Conservation (phyloP, 2,329 filamentous ascomycete genomes). For the Achaetomium macrosporum region DNA sequence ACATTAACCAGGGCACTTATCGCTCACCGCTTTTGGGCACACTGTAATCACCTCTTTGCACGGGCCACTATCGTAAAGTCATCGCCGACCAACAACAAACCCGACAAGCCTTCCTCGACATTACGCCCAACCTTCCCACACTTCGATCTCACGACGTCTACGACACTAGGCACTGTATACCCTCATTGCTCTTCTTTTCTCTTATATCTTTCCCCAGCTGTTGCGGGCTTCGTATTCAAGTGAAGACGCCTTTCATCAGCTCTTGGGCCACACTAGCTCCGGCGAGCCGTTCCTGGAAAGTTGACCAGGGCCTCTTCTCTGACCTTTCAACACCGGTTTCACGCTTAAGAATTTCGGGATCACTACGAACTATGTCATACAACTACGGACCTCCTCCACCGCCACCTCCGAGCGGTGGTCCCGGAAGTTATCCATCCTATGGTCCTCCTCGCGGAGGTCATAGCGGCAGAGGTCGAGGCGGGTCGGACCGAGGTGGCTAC, state of each 20-base stretch:
- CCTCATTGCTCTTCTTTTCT: background rate
- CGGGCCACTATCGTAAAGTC: background rate
- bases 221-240: conserved; percentile 18
- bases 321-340: background rate
- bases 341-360: background rate
- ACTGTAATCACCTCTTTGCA: background rate
- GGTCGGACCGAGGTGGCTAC: conserved; percentile 38
- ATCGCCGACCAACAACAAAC: background rate
- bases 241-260: conserved; percentile 18
- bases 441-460: conserved; percentile 31
- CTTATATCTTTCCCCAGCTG: background rate
- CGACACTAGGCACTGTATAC: background rate
- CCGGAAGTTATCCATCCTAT: conserved; percentile 35
- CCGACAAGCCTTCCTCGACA: background rate
- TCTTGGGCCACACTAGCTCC: background rate
- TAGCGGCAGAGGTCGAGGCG: conserved; percentile 38
- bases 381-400: conserved; percentile 51
- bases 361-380: conserved; percentile 40
- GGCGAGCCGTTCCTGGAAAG: conserved; percentile 3
- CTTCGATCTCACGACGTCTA: background rate
- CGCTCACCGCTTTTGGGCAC: conserved; percentile 3
- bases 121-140: background rate
- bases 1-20: background rate
- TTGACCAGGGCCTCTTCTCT: conserved; percentile 10
- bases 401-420: conserved; percentile 30